Percentiles rank a stretch among this genome's conserved stretches.
Conservation (phyloP, 768 basidiomycete species). For the Terana coerulea region DNA sequence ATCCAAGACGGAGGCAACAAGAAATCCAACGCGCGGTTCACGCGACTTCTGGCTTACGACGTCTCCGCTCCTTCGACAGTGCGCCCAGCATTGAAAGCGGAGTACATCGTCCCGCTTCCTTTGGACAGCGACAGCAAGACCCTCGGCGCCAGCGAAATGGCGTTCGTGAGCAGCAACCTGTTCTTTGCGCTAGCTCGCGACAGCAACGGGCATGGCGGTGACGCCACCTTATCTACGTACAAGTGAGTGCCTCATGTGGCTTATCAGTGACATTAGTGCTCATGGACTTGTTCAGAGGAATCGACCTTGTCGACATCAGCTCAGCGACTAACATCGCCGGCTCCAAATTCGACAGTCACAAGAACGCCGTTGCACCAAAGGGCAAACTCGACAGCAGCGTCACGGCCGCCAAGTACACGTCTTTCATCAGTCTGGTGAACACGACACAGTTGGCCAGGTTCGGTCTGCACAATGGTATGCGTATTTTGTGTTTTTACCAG, state of each 20-base stretch:
- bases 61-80: slow-evolving; percentile 30
- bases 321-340: slow-evolving; percentile 59
- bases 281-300: slow-evolving; percentile 39
- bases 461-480: slow-evolving; percentile 58
- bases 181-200: slow-evolving; percentile 62
- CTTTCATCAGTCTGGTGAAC: slow-evolving; percentile 56
- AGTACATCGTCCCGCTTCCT: slow-evolving; percentile 59
- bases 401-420: slow-evolving; percentile 48
- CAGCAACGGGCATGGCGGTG: slow-evolving; percentile 54
- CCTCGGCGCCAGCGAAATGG: slow-evolving; percentile 50
- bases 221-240: slow-evolving; percentile 45
- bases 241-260: slow-evolving; percentile 36
- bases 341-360: slow-evolving; percentile 50
- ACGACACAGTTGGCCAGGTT: slow-evolving; percentile 52
- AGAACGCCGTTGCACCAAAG: slow-evolving; percentile 45
- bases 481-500: background rate
- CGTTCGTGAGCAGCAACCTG: slow-evolving; percentile 47
- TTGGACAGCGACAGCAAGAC: slow-evolving; percentile 49
- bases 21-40: slow-evolving; percentile 45
- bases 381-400: slow-evolving; percentile 46
- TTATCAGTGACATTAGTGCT: background rate
- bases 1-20: slow-evolving; percentile 58
- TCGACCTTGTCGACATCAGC: slow-evolving; percentile 54
- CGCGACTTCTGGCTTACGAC: slow-evolving; percentile 55
- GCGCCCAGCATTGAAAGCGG: slow-evolving; percentile 42